phyloP scores from a whole-genome alignment of 208 protist species.

The Blastocrithidia nonstop region DNA sequence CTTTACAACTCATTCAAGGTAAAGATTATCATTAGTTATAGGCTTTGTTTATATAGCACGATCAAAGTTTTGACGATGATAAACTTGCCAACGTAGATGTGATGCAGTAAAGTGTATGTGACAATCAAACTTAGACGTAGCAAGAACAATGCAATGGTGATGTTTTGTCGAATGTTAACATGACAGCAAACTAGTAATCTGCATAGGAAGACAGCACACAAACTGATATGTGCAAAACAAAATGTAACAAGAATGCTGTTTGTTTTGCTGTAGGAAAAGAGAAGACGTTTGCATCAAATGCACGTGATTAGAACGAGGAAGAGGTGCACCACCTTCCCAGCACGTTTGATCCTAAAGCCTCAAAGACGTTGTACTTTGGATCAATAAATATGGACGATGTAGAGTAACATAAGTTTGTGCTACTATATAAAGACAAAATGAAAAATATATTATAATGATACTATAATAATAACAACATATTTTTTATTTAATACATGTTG shows the following conservation, averaged over 20 bases:
- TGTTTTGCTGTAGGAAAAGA: too few relatives aligned
- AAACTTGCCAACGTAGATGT: constrained; percentile 3
- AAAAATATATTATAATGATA: background rate
- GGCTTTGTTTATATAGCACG: constrained; percentile 47
- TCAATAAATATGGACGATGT: constrained; percentile 48
- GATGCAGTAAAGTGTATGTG: background rate
- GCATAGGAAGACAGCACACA: too few relatives aligned
- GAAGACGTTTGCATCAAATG: too few relatives aligned
- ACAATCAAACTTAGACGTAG: background rate
- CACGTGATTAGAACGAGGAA: too few relatives aligned
- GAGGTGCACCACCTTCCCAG: too few relatives aligned
- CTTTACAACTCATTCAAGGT: constrained; percentile 65
- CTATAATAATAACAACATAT: too few relatives aligned
- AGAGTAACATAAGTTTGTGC: constrained; percentile 30
- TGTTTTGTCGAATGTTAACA: background rate
- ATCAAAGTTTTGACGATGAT: constrained; percentile 38
- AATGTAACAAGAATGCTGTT: too few relatives aligned
- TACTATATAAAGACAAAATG: constrained; percentile 2
- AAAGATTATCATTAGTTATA: constrained; percentile 78
- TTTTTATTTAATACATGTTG: too few relatives aligned
- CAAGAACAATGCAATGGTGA: background rate
- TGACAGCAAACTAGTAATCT: background rate
- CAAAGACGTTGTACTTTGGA: constrained; percentile 19
- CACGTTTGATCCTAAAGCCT: too few relatives aligned
- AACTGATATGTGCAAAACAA: too few relatives aligned